Base-by-base conservation (phyloP, 2,329 filamentous ascomycete species). In the Pseudogymnoascus sp. region DNA sequence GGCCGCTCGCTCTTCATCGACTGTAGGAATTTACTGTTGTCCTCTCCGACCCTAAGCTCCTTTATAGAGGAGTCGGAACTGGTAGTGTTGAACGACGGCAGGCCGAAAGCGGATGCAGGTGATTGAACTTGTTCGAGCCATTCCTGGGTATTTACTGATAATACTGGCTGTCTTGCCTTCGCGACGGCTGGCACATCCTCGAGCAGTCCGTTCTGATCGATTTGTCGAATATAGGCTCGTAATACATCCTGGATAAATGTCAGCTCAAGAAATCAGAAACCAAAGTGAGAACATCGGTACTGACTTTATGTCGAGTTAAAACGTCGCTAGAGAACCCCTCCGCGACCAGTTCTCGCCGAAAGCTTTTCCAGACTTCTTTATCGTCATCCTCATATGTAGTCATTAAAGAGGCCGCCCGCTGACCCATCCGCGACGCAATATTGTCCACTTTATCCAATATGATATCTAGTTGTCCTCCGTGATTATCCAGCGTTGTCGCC, bases 361-460 rank as follows among this genome's bases (percentile, higher is more conserved):
- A 87, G 63, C 82, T 77, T 63, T 79, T 79, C 84, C 84, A 87
- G 31, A 85, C 72, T 26, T 79, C 78, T 50, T 84, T 81, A 22
- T 83, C 79, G 61, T 79, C 77, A 14, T 79, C 77, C 6, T 71
- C 68, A 62, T 70, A 67, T 65, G 61, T 77, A 69, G 64, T 74
- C 71, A 61, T 73, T 75, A 64, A 66, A 59, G 65, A 75, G 73
- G 50, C 75, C 74, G 61, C 60, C 35, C 77, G 76, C 10, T 76
- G 75, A 60, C 81, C 81, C 24, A 87, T 76, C 10, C 78, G 77
- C 10, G 76, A 72, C 2, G 85, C 84, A 66, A 87, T 81, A 31
- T 73, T 73, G 67, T 88, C 84, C 33, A 87, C 81, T 68, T 86
- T 84, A 70, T 84, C 81, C 71, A 85, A 82, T 69, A 87, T 85